Conservation (phyloP, 306 rosid species). For the Alnus glutinosa region DNA sequence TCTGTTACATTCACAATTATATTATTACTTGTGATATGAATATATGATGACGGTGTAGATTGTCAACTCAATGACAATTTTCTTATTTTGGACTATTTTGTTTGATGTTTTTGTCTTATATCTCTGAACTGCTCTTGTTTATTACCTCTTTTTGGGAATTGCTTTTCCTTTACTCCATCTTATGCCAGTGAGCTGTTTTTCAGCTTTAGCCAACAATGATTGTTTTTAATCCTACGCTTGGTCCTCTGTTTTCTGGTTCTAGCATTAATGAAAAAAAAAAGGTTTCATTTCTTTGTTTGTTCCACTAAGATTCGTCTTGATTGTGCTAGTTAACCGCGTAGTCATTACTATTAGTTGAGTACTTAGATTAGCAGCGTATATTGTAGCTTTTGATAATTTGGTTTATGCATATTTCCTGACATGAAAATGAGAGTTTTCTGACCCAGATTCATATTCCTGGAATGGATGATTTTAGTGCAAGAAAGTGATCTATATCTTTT, state of each 20-base stretch:
- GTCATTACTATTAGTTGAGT: neutral
- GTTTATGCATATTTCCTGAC: neutral
- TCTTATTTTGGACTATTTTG: neutral
- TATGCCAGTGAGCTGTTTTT: neutral
- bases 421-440: neutral
- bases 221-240: neutral
- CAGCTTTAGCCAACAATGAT: neutral
- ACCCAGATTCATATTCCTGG: slow-evolving; percentile 5
- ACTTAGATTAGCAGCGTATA: neutral
- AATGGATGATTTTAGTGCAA: neutral
- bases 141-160: neutral
- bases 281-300: neutral
- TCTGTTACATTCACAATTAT: slow-evolving; percentile 1
- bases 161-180: neutral
- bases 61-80: neutral
- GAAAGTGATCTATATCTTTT: neutral
- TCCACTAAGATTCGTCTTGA: neutral
- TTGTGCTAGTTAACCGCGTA: neutral
- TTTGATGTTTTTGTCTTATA: neutral
- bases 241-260: neutral
- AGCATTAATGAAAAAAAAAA: neutral
- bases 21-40: neutral
- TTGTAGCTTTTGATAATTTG: neutral
- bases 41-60: neutral
- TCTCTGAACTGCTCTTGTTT: neutral